Evolutionary conservation across 2,329 filamentous ascomycete species (phyloP).

Genomic region (Fusarium subtropicale): DNA sequence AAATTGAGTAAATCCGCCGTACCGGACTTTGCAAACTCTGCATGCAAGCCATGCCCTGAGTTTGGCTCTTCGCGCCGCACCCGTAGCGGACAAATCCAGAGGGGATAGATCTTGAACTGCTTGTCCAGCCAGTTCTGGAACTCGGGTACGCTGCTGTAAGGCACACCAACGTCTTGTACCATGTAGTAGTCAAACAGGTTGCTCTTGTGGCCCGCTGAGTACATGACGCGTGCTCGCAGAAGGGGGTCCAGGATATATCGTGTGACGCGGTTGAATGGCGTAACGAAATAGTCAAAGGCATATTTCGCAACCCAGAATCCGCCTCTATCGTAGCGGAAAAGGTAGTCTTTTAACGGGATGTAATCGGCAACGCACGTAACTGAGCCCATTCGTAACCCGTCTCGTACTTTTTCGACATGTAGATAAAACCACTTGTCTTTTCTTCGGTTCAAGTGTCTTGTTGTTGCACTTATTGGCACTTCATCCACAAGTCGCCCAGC

Average conservation of each 20-base stretch:
- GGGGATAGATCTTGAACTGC: constrained; percentile 61
- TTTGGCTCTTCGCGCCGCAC: constrained; percentile 57
- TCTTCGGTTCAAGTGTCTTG: constrained; percentile 65
- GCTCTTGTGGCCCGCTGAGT: constrained; percentile 72
- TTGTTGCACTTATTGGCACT: constrained; percentile 50
- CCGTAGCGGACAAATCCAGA: constrained; percentile 68
- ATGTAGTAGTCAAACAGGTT: constrained; percentile 70
- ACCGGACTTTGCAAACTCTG: constrained; percentile 56
- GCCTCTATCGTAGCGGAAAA: constrained; percentile 77
- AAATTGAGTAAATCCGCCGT: constrained; percentile 67
- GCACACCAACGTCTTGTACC: constrained; percentile 72
- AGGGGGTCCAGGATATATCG: constrained; percentile 71
- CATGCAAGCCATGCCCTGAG: constrained; percentile 60
- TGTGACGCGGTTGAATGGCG: constrained; percentile 73
- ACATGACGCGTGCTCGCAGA: constrained; percentile 73
- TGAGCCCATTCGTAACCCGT: constrained; percentile 40
- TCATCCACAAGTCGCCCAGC: constrained; percentile 67
- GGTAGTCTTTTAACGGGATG: constrained; percentile 72
- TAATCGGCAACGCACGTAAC: constrained; percentile 58
- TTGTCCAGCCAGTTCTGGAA: constrained; percentile 62
- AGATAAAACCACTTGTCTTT: constrained; percentile 81
- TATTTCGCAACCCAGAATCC: constrained; percentile 75
- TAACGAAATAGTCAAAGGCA: constrained; percentile 72
- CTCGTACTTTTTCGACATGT: constrained; percentile 64
- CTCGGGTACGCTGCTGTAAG: constrained; percentile 56